Base-by-base conservation (phyloP, 352 stramenopile genomes). In the Phytophthora nicotianae region DNA sequence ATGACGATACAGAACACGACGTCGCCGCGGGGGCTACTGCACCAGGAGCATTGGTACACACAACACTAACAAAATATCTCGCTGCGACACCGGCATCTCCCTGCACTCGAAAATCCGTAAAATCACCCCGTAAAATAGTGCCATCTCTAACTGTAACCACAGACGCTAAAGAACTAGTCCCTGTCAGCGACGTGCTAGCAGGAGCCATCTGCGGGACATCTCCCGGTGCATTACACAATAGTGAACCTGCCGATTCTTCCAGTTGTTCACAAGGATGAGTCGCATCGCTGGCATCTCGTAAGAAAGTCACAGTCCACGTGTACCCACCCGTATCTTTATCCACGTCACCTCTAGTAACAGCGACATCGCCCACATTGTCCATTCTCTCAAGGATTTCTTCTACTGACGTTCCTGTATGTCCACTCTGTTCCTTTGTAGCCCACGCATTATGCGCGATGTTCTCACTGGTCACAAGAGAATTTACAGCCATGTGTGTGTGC, bases 331-430 rank as follows among this genome's bases (percentile, higher is more conserved):
- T 98, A 1, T 74, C 51, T 6, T 23, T 37, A 61, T 98, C 86
- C 10, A 98, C 92, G 2, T 53, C 59, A 50, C 83, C 92, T 57
- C 96, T 75, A 7, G 84, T 91, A 3, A 99, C 96, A 10, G 69
- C 67, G 1, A 99, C 91, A 62, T 98, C 93, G 3, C 97, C 97
- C 35, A 99, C 62, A 64, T 98, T 99, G 3, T 69, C 27, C 80
- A 98, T 97, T 4, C 47, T 66, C 65, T 99, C 93, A 2, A 99
- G 78, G 40, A 98, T 97, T 67, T 99, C 96, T 74, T 99, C 91
- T 6, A 99, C 52, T 5, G 91, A 98, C 3, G 89, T 96, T 0
- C 95, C 96, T n/a, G 93, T 90, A 17, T 90, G 86, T 5, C 90
- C 88, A 57, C 91, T 98, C 21, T 98, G 81, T 13, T 70, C 73